Evolutionary conservation across 106 monocot species (phyloP), one percentile per base, ranked within the genome.

Genomic region (Agapanthus africanus): DNA sequence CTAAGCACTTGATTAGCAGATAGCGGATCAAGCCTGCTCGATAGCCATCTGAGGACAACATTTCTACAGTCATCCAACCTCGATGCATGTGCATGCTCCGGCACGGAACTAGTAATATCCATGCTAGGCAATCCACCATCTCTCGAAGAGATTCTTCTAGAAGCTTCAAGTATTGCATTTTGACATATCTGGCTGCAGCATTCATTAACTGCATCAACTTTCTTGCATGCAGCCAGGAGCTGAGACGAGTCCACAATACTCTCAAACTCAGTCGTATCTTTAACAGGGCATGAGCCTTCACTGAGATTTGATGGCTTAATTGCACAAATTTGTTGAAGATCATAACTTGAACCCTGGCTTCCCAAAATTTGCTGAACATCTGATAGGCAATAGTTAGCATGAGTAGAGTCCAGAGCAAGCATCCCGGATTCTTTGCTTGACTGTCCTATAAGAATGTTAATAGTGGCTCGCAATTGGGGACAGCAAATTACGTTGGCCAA

Each of bases 401-500:
- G 89, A 46, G 63, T 69, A 1, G 77, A 67, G 75, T 90, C 88
- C 70, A 97, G 74, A 42, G 89, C 79, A 68, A 97, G 92, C 59
- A 84, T 59, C 5, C 92, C 89, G 4, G 84, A 77, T 21, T 79
- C 63, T 77, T 67, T 88, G 73, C 92, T 90, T 52, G 92, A 89
- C 72, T 92, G 97, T 2, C 97, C 97, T 30, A 97, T 74, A 65
- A 97, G 89, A 73, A 92, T 87, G 28, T 76, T 57, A 54, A 92
- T 69, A n/a, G 86, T 92, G n/a, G 97, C 84, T 54, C 87, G 74
- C 56, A 92, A 84, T 67, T 97, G 97, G 27, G 97, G 97, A 50
- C 97, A 97, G 59, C 97, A 97, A 33, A 97, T 97, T 34, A 97
- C 97, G 63, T 97, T 97, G 35, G 97, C 97, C 56, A 97, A 70